Evolutionary conservation across 2,329 filamentous ascomycete genomes (phyloP).

Genomic region (Colletotrichum godetiae): DNA sequence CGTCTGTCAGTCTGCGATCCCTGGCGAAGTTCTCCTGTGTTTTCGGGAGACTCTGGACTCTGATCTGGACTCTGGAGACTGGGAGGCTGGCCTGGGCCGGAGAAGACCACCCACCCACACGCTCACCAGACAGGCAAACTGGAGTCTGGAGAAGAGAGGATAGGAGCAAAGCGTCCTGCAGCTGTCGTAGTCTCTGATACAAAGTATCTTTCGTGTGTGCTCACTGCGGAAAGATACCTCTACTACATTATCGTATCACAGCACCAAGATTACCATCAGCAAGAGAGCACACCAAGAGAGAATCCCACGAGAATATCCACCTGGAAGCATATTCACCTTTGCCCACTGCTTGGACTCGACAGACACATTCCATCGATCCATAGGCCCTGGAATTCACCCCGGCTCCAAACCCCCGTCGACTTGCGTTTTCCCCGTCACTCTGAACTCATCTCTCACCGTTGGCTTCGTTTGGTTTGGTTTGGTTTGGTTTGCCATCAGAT

Average conservation of each 20-base stretch:
- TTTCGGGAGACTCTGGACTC: constrained; percentile 11
- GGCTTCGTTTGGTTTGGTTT: not conserved
- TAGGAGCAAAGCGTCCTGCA: constrained; percentile 34
- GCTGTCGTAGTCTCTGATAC: not conserved
- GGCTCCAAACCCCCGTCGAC: not conserved
- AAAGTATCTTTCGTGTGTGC: not conserved
- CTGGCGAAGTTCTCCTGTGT: not conserved
- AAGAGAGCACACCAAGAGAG: not conserved
- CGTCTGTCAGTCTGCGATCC: not conserved
- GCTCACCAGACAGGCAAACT: not conserved
- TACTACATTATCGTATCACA: not conserved
- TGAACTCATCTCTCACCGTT: constrained; percentile 11
- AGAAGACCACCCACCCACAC: not conserved
- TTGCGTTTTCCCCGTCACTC: not conserved
- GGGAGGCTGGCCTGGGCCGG: constrained; percentile 16
- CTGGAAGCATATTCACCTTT: not conserved
- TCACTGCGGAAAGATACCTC: not conserved
- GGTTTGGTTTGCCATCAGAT: not conserved
- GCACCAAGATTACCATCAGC: not conserved
- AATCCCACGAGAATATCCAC: not conserved
- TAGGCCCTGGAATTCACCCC: not conserved
- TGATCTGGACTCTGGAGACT: too few relatives aligned
- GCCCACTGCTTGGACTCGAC: not conserved
- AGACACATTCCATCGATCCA: not conserved
- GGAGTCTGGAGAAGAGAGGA: not conserved